Base-by-base conservation (phyloP, 106 monocot species). In the Phalaenopsis aphrodite region DNA sequence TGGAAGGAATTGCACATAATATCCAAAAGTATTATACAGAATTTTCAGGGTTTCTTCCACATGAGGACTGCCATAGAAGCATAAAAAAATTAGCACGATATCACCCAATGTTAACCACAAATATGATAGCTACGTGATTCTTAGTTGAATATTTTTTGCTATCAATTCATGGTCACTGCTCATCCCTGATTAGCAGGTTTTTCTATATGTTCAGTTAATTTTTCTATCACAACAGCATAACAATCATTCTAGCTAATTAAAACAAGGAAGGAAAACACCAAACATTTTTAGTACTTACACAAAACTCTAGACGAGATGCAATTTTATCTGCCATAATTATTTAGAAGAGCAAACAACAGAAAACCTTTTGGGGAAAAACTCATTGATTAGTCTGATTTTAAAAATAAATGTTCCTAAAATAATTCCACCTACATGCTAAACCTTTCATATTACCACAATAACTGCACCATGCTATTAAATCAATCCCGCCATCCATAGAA, bases 11-110 rank as follows among this genome's bases (percentile, higher is more conserved):
- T 98, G 98, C 17, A 89, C 78, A 78, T 94, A 98, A 77, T 89
- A 98, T 78, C 98, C 98, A 91, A 92, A 89, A 8, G 84, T 73
- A 82, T 98, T 98, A 84, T 98, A 98, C 15, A 98, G 76, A 78
- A 98, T 90, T 37, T 87, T 89, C 79, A 94, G 77, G 72, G 79
- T 91, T 65, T 85, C 83, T 64, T 66, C 77, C 69, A 84, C 38
- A 72, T 77, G 72, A 45, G 61, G 16, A 86, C 94, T 96, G 86
- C 72, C 56, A 82, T 42, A 61, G 61, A 75, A 58, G 46, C n/a
- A 56, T 41, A 41, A 15, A 17, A 78, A 52, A 30, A 23, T 76
- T 49, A 49, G 49, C 8, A 76, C 23, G 15, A 49, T 36, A 74
- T 19, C 42, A 75, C 37, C 43, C 15, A 10, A 75, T 19, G 38